Evolutionary conservation across 164 flowering plant genomes (phyloP).

Genomic region (Euptelea pleiosperma): DNA sequence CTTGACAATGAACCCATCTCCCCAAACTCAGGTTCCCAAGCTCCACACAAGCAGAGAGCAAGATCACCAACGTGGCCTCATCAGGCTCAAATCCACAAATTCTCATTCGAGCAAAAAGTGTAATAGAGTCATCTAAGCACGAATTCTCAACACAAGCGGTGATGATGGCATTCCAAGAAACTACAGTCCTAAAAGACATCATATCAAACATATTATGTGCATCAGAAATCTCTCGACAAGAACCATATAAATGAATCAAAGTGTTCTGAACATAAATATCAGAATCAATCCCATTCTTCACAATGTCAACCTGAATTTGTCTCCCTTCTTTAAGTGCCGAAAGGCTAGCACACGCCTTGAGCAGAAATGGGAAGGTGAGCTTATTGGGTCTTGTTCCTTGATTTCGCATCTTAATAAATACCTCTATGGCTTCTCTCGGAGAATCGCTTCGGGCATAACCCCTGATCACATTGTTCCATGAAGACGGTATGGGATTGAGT

Average conservation of each 20-base stretch:
- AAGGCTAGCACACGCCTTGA: constrained; percentile 49
- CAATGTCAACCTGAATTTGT: constrained; percentile 38
- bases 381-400: constrained; percentile 36
- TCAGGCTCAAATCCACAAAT: constrained; percentile 42
- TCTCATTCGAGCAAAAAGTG: constrained; percentile 41
- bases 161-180: constrained; percentile 62
- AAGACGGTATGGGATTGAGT: constrained; percentile 14
- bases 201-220: constrained; percentile 53
- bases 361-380: constrained; percentile 49
- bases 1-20: constrained; percentile 56
- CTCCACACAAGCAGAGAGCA: constrained; percentile 59
- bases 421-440: constrained; percentile 32
- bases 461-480: constrained; percentile 56
- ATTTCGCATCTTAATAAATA: constrained; percentile 33
- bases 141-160: constrained; percentile 41
- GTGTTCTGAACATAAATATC: constrained; percentile 56
- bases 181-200: constrained; percentile 50
- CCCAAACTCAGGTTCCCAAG: constrained; percentile 58
- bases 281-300: constrained; percentile 41
- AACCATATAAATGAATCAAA: constrained; percentile 54
- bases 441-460: constrained; percentile 34
- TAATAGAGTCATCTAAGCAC: constrained; percentile 30
- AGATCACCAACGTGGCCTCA: constrained; percentile 61
- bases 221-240: constrained; percentile 35
- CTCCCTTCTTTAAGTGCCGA: constrained; percentile 36